phyloP scores from a whole-genome alignment of 371 early-diverging fungal species.

The Syncephalastrum monosporum region DNA sequence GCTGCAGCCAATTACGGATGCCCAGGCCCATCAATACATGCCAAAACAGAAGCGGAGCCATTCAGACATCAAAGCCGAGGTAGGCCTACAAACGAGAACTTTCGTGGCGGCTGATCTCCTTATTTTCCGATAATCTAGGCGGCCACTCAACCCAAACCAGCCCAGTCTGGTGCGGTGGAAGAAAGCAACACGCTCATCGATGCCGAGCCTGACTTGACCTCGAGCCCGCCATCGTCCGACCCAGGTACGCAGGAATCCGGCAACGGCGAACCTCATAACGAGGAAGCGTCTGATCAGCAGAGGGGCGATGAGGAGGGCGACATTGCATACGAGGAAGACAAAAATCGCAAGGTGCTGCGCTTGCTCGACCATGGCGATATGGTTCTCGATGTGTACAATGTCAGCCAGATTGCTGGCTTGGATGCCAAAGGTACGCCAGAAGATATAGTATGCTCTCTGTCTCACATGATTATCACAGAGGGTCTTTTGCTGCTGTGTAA shows the following conservation, averaged over 20 bases:
- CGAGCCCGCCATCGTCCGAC: neutral
- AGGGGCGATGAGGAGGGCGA: conserved; percentile 45
- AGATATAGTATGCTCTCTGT: neutral
- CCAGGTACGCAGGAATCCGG: neutral
- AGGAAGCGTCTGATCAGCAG: conserved; percentile 20
- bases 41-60: conserved; percentile 43
- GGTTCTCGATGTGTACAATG: conserved; percentile 72
- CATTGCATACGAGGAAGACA: conserved; percentile 65
- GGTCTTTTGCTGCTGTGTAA: conserved; percentile 72
- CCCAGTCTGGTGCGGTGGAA: neutral
- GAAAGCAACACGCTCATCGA: neutral
- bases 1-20: conserved; percentile 31
- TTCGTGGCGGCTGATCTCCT: neutral
- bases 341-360: conserved; percentile 70
- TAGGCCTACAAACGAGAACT: neutral
- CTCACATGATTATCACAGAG: conserved; percentile 35
- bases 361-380: conserved; percentile 72
- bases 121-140: too few species aligned
- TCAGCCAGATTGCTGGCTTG: conserved; percentile 70
- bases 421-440: conserved; percentile 58
- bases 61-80: neutral
- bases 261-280: conserved; percentile 9
- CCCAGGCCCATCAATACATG: conserved; percentile 37
- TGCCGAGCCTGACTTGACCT: neutral
- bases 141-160: too few species aligned